Evolutionary conservation across 2,329 filamentous ascomycete species (phyloP).

Genomic region (Verticillium isaacii): DNA sequence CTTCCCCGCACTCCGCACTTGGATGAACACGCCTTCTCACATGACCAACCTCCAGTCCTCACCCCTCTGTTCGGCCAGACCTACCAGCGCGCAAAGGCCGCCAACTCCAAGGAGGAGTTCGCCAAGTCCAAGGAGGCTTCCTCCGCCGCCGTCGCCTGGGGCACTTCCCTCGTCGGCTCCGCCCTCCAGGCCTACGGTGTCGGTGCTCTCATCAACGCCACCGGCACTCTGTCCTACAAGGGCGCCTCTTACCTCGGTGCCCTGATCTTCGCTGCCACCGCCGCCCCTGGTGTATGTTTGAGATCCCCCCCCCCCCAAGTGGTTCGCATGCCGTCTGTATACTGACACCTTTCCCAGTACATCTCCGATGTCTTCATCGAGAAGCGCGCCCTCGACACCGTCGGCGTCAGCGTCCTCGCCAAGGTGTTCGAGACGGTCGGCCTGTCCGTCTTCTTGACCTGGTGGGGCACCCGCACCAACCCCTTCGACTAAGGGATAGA

Average conservation of each 20-base stretch:
- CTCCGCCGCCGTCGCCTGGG: constrained; percentile 82
- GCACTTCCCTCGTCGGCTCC: constrained; percentile 83
- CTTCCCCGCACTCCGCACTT: background rate
- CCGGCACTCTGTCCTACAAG: constrained; percentile 93
- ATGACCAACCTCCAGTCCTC: constrained; percentile 48
- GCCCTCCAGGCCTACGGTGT: constrained; percentile 87
- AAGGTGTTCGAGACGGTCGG: constrained; percentile 92
- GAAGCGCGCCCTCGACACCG: constrained; percentile 86
- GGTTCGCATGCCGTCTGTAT: background rate
- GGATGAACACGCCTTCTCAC: background rate
- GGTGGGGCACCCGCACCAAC: constrained; percentile 95
- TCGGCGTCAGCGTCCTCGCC: constrained; percentile 78
- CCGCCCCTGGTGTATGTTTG: constrained; percentile 71
- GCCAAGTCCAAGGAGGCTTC: constrained; percentile 88
- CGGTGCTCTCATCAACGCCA: constrained; percentile 88
- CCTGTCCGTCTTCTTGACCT: constrained; percentile 86
- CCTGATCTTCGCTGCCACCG: constrained; percentile 86
- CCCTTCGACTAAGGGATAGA: constrained; percentile 65
- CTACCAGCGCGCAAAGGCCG: constrained; percentile 84
- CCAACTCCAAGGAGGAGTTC: constrained; percentile 97
- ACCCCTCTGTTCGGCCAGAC: constrained; percentile 89
- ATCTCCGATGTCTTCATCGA: constrained; percentile 83
- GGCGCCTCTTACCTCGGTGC: constrained; percentile 89
- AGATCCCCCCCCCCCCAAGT: background rate
- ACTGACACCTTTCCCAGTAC: constrained; percentile 49